These are phyloP conservation scores for Rhizopogon sp. DNA, from an alignment of 768 basidiomycete species.

Conservation along the genomic window DNA sequence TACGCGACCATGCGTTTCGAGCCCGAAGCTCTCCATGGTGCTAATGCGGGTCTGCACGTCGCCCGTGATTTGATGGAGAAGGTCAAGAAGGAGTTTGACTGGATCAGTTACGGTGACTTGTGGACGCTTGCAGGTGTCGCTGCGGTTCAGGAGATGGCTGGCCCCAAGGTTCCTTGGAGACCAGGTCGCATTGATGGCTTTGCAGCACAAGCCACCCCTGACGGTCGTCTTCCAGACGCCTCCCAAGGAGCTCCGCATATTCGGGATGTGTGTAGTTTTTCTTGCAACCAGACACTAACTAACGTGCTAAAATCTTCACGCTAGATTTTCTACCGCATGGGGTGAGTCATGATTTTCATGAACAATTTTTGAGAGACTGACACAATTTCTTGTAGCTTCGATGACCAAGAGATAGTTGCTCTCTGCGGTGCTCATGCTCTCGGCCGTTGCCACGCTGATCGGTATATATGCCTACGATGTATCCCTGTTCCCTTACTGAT, in stretches of 20 bases:
- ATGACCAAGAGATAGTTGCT: slow-evolving; percentile 96
- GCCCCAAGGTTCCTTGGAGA: slow-evolving; percentile 91
- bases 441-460: slow-evolving; percentile 87
- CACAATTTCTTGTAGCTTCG: slow-evolving; percentile 45
- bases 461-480: slow-evolving; percentile 29
- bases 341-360: slow-evolving; percentile 27
- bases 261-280: slow-evolving; percentile 44
- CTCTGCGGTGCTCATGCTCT: slow-evolving; percentile 93
- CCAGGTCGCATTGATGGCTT: slow-evolving; percentile 90
- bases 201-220: slow-evolving; percentile 68
- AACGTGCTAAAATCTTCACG: not conserved
- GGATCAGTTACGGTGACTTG: slow-evolving; percentile 95
- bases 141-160: slow-evolving; percentile 90
- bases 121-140: slow-evolving; percentile 96
- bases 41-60: slow-evolving; percentile 77
- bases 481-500: not conserved
- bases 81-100: slow-evolving; percentile 81
- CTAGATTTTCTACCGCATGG: slow-evolving; percentile 73
- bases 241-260: slow-evolving; percentile 80
- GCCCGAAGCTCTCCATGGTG: slow-evolving; percentile 79
- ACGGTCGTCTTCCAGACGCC: slow-evolving; percentile 88
- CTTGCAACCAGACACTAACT: not conserved
- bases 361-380: not conserved
- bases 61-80: slow-evolving; percentile 83
- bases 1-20: slow-evolving; percentile 98